phyloP scores from a whole-genome alignment of 768 basidiomycete genomes.

The Termitomyces eurrhizus region DNA sequence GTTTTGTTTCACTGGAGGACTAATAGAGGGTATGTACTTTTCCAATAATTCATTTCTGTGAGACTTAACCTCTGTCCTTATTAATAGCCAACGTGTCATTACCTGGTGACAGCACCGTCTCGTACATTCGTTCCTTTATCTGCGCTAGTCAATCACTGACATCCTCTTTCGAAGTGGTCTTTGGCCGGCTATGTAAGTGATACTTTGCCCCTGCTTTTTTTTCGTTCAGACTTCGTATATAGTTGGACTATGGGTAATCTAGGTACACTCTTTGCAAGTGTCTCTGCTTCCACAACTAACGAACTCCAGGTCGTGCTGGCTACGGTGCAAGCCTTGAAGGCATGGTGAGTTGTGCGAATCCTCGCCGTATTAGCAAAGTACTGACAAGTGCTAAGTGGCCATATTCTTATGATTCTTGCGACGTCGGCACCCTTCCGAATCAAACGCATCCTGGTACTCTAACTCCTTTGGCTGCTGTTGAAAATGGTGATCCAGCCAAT shows the following conservation, averaged over 20 bases:
- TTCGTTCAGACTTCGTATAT: neutral
- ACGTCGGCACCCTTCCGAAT: constrained; percentile 76
- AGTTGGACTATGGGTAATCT: constrained; percentile 51
- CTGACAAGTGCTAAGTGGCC: constrained; percentile 45
- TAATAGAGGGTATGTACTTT: constrained; percentile 44
- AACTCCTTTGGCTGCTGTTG: constrained; percentile 43
- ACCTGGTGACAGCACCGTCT: constrained; percentile 27
- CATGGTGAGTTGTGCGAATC: constrained; percentile 38
- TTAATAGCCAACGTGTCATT: constrained; percentile 27
- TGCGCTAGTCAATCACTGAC: neutral
- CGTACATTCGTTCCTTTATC: constrained; percentile 21
- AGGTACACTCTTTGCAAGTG: constrained; percentile 23
- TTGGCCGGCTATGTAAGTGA: constrained; percentile 37
- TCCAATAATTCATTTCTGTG: constrained; percentile 2
- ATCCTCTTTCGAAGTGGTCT: constrained; percentile 24
- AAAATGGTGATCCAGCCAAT: constrained; percentile 39
- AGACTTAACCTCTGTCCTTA: neutral
- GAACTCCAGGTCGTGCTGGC: constrained; percentile 53
- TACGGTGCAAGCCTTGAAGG: constrained; percentile 69
- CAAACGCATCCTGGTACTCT: constrained; percentile 61
- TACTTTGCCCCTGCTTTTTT: neutral
- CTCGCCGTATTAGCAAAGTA: neutral
- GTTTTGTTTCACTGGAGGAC: constrained; percentile 80
- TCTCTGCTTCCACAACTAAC: constrained; percentile 21
- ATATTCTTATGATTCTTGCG: constrained; percentile 70